Evolutionary conservation across 495 filamentous ascomycete genomes (phyloP).

Genomic region (Lasiosphaeris hirsuta): DNA sequence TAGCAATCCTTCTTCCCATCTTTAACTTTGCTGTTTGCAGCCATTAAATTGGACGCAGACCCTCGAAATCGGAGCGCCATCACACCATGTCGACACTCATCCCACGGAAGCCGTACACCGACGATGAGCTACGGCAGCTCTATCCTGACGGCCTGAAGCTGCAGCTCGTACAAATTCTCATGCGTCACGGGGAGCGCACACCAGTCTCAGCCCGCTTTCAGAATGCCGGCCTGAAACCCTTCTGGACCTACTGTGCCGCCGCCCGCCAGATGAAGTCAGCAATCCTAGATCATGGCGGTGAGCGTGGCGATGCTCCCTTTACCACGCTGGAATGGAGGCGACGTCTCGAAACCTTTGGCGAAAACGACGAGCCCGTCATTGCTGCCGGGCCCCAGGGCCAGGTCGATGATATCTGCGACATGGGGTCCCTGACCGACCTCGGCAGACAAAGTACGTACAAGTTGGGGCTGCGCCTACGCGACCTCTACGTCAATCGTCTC

Average conservation of each 20-base stretch:
- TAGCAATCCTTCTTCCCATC: background rate
- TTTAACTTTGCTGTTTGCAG: background rate
- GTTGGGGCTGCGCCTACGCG: conserved; percentile 72
- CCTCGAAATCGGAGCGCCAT: background rate
- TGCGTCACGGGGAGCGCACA: conserved; percentile 87
- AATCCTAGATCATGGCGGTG: conserved; percentile 49
- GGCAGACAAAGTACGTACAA: conserved; percentile 81
- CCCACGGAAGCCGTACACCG: conserved; percentile 71
- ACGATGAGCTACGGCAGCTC: conserved; percentile 74
- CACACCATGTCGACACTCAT: conserved; percentile 69
- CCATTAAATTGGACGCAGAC: background rate
- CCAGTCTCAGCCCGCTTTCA: conserved; percentile 85
- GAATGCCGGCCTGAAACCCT: conserved; percentile 77
- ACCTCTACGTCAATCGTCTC: conserved; percentile 86
- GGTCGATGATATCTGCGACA: conserved; percentile 74
- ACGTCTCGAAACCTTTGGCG: conserved; percentile 75
- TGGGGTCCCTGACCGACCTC: conserved; percentile 84
- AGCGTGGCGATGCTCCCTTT: conserved; percentile 39
- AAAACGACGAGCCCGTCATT: conserved; percentile 64
- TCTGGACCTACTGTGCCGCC: conserved; percentile 89
- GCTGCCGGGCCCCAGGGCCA: conserved; percentile 63
- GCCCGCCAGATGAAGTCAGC: conserved; percentile 69
- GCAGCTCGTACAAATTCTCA: conserved; percentile 83
- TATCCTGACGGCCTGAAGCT: conserved; percentile 80
- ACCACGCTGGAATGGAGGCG: conserved; percentile 71